phyloP scores from a whole-genome alignment of 1,139 yeast species.

The Lodderomyces elongisporus region DNA sequence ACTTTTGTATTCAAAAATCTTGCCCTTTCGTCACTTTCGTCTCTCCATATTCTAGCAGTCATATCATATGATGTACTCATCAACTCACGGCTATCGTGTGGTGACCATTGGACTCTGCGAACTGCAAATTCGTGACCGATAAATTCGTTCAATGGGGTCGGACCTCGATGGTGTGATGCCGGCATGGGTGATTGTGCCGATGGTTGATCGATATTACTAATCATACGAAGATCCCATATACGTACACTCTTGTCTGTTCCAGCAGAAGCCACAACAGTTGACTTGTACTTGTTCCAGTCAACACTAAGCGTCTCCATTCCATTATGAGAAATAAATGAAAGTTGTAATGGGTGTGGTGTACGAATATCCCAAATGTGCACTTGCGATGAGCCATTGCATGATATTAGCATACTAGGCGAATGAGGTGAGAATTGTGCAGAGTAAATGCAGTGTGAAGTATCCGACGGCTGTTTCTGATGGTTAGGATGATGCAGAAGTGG shows the following conservation, averaged over 20 bases:
- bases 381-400: conserved; percentile 77
- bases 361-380: conserved; percentile 85
- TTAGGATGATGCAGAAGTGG: conserved; percentile 32
- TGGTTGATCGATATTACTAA: conserved; percentile 39
- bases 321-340: conserved; percentile 65
- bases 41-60: conserved; percentile 86
- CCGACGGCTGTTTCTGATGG: conserved; percentile 19
- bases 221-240: conserved; percentile 84
- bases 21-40: conserved; percentile 53
- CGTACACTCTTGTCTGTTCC: conserved; percentile 84
- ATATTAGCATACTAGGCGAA: conserved; percentile 62
- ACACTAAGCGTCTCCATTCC: conserved; percentile 77
- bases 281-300: conserved; percentile 88
- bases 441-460: conserved; percentile 57
- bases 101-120: conserved; percentile 80
- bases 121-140: conserved; percentile 90
- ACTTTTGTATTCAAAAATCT: conserved; percentile 34
- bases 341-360: conserved; percentile 54
- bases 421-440: conserved; percentile 85
- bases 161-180: conserved; percentile 46
- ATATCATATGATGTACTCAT: conserved; percentile 85
- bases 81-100: conserved; percentile 69
- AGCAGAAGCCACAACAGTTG: conserved; percentile 74
- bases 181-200: conserved; percentile 35
- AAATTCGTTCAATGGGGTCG: conserved; percentile 72